Percentiles rank a stretch among this genome's conserved stretches.
phyloP scores from a whole-genome alignment of 495 filamentous ascomycete genomes.

The Tuber microsphaerosporum region DNA sequence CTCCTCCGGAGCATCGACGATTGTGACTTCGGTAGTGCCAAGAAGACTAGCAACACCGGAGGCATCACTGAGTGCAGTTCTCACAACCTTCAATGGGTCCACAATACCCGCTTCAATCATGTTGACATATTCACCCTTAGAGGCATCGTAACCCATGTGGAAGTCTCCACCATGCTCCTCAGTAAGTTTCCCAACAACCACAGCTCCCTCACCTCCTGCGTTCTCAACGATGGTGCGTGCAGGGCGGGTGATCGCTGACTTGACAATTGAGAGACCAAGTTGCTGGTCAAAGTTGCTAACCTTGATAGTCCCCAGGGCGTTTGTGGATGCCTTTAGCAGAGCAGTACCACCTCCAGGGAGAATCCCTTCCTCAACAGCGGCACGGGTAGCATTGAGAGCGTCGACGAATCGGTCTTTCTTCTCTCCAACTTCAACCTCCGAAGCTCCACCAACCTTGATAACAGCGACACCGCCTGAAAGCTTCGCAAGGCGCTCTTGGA shows the following conservation, averaged over 20 bases:
- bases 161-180: conserved; percentile 89
- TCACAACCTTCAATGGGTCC: conserved; percentile 97
- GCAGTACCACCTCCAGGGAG: conserved; percentile 96
- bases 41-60: conserved; percentile 93
- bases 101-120: conserved; percentile 97
- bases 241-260: conserved; percentile 91
- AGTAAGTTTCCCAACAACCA: conserved; percentile 94
- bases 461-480: conserved; percentile 98
- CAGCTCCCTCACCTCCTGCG: conserved; percentile 88
- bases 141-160: conserved; percentile 95
- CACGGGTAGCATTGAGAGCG: conserved; percentile 94
- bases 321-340: conserved; percentile 90
- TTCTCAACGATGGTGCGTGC: conserved; percentile 96
- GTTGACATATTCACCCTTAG: conserved; percentile 95
- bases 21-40: conserved; percentile 95
- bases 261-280: conserved; percentile 94
- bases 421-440: conserved; percentile 96
- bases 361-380: conserved; percentile 97
- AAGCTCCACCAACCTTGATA: conserved; percentile 96
- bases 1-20: conserved; percentile 91
- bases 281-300: conserved; percentile 96
- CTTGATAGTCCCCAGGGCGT: conserved; percentile 76
- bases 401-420: conserved; percentile 99
- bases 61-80: conserved; percentile 87
- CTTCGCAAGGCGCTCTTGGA: conserved; percentile 98